Evolutionary conservation across 139 green algal genomes (phyloP).

Genomic region (Coelastrella sp.): DNA sequence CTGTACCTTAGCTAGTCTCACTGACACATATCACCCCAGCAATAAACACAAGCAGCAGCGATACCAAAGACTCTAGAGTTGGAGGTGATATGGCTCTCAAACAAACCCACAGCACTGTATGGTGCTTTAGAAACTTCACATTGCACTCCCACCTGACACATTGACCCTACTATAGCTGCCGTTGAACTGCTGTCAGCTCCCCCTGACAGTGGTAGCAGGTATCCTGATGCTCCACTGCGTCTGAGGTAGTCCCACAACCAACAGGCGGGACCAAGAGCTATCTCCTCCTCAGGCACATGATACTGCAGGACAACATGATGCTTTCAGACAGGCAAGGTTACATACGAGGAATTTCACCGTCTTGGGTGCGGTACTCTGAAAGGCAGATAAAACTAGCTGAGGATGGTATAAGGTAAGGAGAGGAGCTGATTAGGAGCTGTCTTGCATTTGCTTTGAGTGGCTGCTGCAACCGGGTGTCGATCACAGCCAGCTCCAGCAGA

Average conservation of each 20-base stretch:
- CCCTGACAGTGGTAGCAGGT: slow-evolving; percentile 93
- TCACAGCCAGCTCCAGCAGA: no score
- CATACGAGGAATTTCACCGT: background rate
- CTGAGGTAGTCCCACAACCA: slow-evolving; percentile 99
- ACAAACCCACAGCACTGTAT: background rate
- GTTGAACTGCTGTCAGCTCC: slow-evolving; percentile 88
- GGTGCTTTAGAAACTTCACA: no score
- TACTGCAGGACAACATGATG: background rate
- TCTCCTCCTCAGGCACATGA: slow-evolving; percentile 90
- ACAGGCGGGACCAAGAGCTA: slow-evolving; percentile 93
- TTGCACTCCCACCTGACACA: slow-evolving; percentile 93
- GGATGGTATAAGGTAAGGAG: no score
- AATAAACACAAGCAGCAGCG: no score
- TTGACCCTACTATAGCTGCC: slow-evolving; percentile 94
- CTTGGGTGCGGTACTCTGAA: no score
- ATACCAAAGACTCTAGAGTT: no score
- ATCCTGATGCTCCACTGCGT: slow-evolving; percentile 87
- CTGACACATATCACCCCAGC: no score
- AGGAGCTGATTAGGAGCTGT: no score
- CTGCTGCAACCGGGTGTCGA: no score
- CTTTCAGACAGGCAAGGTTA: background rate
- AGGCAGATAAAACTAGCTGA: no score
- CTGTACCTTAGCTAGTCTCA: slow-evolving; percentile 96
- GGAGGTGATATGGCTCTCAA: background rate
- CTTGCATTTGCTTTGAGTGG: no score